Conservation (phyloP, 805 yeast species). For the Myxozyma neglecta region DNA sequence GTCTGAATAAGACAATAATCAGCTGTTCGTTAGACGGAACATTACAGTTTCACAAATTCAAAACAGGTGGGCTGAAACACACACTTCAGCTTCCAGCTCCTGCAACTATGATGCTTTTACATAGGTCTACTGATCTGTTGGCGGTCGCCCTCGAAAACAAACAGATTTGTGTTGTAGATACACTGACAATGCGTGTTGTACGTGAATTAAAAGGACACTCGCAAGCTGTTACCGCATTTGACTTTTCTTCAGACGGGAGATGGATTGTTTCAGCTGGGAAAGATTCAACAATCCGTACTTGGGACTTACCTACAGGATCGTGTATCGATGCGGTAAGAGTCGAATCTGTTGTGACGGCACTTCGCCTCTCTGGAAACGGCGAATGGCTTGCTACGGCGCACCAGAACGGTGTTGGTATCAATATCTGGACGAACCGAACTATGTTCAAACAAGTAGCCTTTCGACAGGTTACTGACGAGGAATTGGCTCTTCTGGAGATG, state of each 20-base stretch:
- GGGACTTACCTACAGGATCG: conserved; percentile 97
- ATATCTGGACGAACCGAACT: conserved; percentile 88
- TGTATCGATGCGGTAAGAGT: conserved; percentile 89
- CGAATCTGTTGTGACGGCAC: conserved; percentile 73
- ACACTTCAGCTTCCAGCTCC: conserved; percentile 72
- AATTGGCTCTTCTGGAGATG: conserved; percentile 49
- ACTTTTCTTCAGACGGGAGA: conserved; percentile 91
- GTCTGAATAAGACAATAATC: conserved; percentile 85
- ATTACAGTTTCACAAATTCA: conserved; percentile 83
- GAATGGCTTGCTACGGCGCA: conserved; percentile 91
- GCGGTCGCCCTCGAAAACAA: conserved; percentile 87
- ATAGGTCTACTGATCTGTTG: conserved; percentile 76
- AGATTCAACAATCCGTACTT: conserved; percentile 87
- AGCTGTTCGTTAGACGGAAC: conserved; percentile 86
- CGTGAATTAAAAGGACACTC: conserved; percentile 88
- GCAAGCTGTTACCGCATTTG: conserved; percentile 82
- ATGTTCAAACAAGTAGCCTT: conserved; percentile 73
- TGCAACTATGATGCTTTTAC: conserved; percentile 72
- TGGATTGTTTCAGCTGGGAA: conserved; percentile 84
- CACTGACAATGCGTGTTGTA: conserved; percentile 75
- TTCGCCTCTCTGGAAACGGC: conserved; percentile 82
- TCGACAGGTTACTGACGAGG: conserved; percentile 72
- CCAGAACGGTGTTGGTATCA: conserved; percentile 84
- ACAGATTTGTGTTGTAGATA: conserved; percentile 78
- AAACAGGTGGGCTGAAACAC: conserved; percentile 65